These are phyloP conservation scores for Eucalyptus sideroxylon DNA, from an alignment of 345 rosid genomes.

Conservation along the genomic window DNA sequence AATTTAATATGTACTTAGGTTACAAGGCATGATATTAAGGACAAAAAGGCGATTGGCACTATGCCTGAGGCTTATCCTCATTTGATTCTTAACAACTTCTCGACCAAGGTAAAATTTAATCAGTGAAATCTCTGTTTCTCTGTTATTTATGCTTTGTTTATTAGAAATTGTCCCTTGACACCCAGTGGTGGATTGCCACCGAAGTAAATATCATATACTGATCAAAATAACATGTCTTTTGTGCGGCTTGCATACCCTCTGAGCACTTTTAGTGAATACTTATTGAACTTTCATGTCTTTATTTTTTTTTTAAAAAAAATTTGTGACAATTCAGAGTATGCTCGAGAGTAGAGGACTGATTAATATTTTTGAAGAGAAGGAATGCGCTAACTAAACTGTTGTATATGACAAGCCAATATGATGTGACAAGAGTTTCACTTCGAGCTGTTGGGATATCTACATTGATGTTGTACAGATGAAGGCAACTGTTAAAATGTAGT, in stretches of 20 bases:
- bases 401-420: background rate
- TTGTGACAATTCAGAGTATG: background rate
- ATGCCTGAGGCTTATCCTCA: conserved; percentile 96
- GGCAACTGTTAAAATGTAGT: background rate
- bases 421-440: background rate
- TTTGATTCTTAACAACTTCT: conserved; percentile 72
- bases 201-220: background rate
- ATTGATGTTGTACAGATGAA: background rate
- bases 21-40: conserved; percentile 83
- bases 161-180: background rate
- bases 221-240: background rate
- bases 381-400: background rate
- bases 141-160: background rate
- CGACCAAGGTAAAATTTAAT: conserved; percentile 38
- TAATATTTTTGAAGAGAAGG: background rate
- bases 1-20: conserved; percentile 31
- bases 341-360: background rate
- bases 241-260: background rate
- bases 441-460: background rate
- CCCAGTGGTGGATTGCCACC: background rate
- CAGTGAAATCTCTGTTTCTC: background rate
- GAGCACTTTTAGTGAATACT: background rate
- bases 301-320: background rate
- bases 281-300: background rate
- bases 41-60: conserved; percentile 60